Conservation (phyloP, 345 rosid genomes). For the Corchorus olitorius region DNA sequence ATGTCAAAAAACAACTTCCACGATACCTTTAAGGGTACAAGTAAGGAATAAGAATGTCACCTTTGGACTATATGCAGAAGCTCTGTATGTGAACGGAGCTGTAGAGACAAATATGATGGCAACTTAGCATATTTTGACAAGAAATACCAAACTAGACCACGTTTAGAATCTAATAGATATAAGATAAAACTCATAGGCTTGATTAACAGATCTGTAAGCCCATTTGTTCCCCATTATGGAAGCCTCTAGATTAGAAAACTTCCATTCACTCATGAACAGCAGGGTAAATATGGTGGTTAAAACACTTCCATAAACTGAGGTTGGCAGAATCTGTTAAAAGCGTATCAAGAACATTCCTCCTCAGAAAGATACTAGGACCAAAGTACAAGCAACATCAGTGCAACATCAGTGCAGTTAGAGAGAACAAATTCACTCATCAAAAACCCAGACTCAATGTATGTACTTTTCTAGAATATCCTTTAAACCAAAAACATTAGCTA, state of each 20-base stretch:
- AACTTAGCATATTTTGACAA: neutral
- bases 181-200: neutral
- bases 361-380: too few relatives aligned
- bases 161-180: neutral
- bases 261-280: neutral
- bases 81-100: constrained; percentile 34
- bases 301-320: neutral
- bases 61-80: constrained; percentile 40
- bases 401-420: too few relatives aligned
- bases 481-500: too few relatives aligned
- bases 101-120: constrained; percentile 2
- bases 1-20: neutral
- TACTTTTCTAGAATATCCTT: too few relatives aligned
- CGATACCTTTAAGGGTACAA: neutral
- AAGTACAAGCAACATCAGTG: too few relatives aligned
- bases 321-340: neutral
- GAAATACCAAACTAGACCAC: neutral
- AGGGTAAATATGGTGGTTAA: neutral
- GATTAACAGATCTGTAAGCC: neutral
- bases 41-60: constrained; percentile 24
- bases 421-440: too few relatives aligned
- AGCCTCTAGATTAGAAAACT: neutral
- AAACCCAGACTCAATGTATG: too few relatives aligned
- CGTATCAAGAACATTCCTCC: too few relatives aligned
- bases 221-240: neutral